phyloP scores from a whole-genome alignment of 306 rosid genomes.

The Mucuna pruriens region DNA sequence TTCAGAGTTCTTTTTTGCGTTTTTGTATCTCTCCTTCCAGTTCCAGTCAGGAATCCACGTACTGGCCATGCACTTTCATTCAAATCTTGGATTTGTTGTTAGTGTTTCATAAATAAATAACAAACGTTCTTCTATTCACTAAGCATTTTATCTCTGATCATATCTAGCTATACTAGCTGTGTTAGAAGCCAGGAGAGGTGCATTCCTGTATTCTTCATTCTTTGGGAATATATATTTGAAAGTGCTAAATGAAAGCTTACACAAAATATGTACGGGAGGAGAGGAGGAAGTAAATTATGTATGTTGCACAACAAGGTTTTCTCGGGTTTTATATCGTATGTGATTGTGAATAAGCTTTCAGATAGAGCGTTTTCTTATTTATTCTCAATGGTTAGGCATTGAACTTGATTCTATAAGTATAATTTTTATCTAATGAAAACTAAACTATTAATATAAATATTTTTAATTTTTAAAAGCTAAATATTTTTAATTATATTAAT shows the following conservation, averaged over 20 bases:
- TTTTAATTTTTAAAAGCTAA: no score
- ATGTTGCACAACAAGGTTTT: not conserved
- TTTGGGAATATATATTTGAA: not conserved
- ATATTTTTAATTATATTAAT: no score
- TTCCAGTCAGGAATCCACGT: conserved; percentile 52
- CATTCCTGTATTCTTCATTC: not conserved
- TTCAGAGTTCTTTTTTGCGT: conserved; percentile 38
- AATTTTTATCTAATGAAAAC: no score
- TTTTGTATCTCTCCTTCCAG: conserved; percentile 34
- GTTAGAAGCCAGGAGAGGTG: not conserved
- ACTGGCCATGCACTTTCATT: conserved; percentile 70
- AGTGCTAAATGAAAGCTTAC: not conserved
- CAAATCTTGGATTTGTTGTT: conserved; percentile 39
- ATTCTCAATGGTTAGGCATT: no score
- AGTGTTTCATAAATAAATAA: not conserved
- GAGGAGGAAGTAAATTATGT: not conserved
- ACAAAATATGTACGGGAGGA: not conserved
- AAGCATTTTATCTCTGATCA: not conserved
- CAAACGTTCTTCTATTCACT: conserved; percentile 16
- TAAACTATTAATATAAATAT: no score
- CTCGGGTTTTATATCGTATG: no score
- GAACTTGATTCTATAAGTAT: no score
- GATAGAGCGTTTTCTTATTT: no score
- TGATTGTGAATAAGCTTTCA: no score
- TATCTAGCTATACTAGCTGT: not conserved